phyloP scores from a whole-genome alignment of 352 stramenopile species.

The Thraustochytrium striatum region DNA sequence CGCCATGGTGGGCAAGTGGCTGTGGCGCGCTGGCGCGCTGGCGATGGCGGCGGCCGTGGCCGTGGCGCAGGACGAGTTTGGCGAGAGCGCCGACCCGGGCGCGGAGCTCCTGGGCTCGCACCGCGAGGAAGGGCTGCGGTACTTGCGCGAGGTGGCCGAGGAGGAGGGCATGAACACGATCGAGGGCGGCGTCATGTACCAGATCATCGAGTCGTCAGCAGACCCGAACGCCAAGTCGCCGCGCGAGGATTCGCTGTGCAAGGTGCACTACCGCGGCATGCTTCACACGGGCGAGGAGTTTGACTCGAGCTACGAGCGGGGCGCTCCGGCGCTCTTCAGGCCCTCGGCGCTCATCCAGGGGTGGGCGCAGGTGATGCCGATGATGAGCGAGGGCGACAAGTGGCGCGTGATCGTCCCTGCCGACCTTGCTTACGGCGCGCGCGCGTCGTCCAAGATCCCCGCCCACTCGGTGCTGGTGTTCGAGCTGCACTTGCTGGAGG shows the following conservation, averaged over 20 bases:
- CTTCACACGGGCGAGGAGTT: conserved; percentile 50
- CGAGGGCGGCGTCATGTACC: conserved; percentile 50
- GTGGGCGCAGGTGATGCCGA: conserved; percentile 53
- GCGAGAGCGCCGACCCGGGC: neutral
- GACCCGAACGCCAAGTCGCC: conserved; percentile 27
- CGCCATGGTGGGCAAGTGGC: neutral
- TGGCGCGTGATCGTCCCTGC: conserved; percentile 55
- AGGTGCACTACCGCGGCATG: conserved; percentile 52
- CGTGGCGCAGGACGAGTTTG: neutral
- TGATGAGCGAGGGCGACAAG: conserved; percentile 55
- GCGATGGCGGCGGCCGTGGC: neutral
- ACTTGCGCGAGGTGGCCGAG: conserved; percentile 39
- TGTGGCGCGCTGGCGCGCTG: neutral
- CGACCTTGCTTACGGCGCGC: conserved; percentile 53
- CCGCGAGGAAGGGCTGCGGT: conserved; percentile 25
- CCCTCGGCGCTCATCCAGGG: conserved; percentile 52
- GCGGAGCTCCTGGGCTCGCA: neutral
- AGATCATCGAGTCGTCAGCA: conserved; percentile 45
- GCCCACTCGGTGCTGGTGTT: conserved; percentile 48
- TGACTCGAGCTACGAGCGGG: conserved; percentile 35
- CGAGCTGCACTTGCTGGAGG: conserved; percentile 49
- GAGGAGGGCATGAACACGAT: conserved; percentile 49
- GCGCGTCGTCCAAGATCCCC: conserved; percentile 42
- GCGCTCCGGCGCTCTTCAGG: conserved; percentile 47
- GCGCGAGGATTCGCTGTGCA: conserved; percentile 18